Conservation (phyloP, 2,329 filamentous ascomycete species). For the Elsinoe ampelina region DNA sequence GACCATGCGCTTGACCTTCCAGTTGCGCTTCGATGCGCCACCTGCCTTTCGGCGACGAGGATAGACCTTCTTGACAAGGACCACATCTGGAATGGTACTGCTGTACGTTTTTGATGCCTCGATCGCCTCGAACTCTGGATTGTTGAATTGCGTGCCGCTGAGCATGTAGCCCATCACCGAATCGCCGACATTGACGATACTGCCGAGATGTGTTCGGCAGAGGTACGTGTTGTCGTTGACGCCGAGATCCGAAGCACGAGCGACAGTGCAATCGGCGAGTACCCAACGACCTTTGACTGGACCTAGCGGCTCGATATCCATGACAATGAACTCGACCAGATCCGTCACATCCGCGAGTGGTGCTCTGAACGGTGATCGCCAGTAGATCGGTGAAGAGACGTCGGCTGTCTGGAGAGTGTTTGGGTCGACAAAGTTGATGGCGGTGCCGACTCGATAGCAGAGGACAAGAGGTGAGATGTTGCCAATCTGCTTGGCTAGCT, state of each 20-base stretch:
- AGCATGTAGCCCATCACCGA: conserved; percentile 92
- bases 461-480: conserved; percentile 82
- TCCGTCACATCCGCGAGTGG: conserved; percentile 76
- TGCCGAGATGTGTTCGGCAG: conserved; percentile 80
- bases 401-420: conserved; percentile 86
- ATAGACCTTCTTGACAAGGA: conserved; percentile 97
- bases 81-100: conserved; percentile 76
- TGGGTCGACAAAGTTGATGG: conserved; percentile 82
- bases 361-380: conserved; percentile 70
- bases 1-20: conserved; percentile 89
- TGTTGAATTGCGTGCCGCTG: conserved; percentile 87
- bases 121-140: conserved; percentile 70
- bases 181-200: conserved; percentile 77
- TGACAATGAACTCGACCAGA: conserved; percentile 83
- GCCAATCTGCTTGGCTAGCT: conserved; percentile 74
- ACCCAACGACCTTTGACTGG: conserved; percentile 66
- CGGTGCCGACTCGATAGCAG: conserved; percentile 80
- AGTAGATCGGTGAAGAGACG: conserved; percentile 73
- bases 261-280: conserved; percentile 80
- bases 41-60: conserved; percentile 64
- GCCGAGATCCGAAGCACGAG: conserved; percentile 76
- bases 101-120: conserved; percentile 68
- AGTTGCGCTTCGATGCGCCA: conserved; percentile 55
- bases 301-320: conserved; percentile 81
- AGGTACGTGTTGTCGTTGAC: conserved; percentile 82